Percentiles rank a stretch among this genome's conserved stretches.
phyloP scores from a whole-genome alignment of 2,329 filamentous ascomycete genomes.

The Nannizziopsis barbatae region DNA sequence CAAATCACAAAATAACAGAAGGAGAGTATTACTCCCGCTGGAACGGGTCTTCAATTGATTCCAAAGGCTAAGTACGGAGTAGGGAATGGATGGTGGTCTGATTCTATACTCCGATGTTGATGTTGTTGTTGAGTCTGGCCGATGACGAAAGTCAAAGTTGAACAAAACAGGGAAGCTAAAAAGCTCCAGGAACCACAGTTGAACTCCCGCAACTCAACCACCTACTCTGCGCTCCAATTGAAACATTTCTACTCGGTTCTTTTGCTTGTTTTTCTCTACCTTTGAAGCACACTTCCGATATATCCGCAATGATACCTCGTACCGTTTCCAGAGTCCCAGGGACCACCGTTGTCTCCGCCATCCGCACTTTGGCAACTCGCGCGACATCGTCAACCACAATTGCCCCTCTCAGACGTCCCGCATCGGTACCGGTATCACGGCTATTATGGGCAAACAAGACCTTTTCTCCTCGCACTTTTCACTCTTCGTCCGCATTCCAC shows the following conservation, averaged over 20 bases:
- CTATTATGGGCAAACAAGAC: background rate
- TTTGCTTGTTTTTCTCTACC: too few relatives aligned
- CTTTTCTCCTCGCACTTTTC: constrained; percentile 23
- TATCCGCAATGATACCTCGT: constrained; percentile 31
- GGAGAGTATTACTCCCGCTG: too few relatives aligned
- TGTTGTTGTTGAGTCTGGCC: too few relatives aligned
- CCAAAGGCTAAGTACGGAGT: too few relatives aligned
- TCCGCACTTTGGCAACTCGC: constrained; percentile 15
- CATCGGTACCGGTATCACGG: background rate
- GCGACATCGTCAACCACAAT: constrained; percentile 8
- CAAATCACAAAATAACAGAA: too few relatives aligned
- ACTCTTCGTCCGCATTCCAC: constrained; percentile 24
- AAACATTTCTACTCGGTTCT: too few relatives aligned
- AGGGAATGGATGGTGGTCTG: too few relatives aligned
- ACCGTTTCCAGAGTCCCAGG: constrained; percentile 33
- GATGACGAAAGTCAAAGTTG: too few relatives aligned
- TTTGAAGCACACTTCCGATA: background rate
- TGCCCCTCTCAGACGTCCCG: constrained; percentile 9
- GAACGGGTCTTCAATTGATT: too few relatives aligned
- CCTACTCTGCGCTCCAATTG: background rate
- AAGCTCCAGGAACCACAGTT: too few relatives aligned
- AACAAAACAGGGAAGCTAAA: too few relatives aligned
- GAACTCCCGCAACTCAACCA: background rate
- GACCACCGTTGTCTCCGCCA: constrained; percentile 22
- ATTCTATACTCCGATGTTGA: too few relatives aligned